Conservation (phyloP, 208 protist genomes). For the Phytomonas sp. region DNA sequence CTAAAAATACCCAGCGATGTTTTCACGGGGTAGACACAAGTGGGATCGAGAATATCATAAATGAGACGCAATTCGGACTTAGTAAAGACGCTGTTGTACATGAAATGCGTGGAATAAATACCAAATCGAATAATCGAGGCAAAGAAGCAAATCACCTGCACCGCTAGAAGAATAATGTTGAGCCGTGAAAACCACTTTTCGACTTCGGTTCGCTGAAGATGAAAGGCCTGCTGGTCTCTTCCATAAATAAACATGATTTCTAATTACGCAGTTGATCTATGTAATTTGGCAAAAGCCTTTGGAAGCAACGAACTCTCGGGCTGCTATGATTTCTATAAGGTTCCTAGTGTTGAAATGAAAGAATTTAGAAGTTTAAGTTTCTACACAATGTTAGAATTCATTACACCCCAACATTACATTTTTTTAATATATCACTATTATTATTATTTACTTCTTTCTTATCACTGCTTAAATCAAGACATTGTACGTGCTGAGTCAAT, state of each 20-base stretch:
- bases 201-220: conserved; percentile 41
- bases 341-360: not conserved
- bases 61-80: conserved; percentile 28
- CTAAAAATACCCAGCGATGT: conserved; percentile 39
- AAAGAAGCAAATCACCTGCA: conserved; percentile 65
- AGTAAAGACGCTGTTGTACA: conserved; percentile 60
- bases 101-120: conserved; percentile 28
- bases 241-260: conserved; percentile 71
- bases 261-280: not conserved
- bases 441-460: conserved; percentile 1
- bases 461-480: not conserved
- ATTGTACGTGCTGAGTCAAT: not conserved
- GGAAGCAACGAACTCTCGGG: not conserved
- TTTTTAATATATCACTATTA: not conserved
- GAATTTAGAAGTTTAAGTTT: not conserved
- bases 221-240: conserved; percentile 74
- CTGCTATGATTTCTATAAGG: not conserved
- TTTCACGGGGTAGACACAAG: conserved; percentile 32
- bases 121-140: conserved; percentile 40
- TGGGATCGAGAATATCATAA: conserved; percentile 15
- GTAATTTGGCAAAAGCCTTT: not conserved
- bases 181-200: conserved; percentile 63
- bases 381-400: not conserved
- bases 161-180: conserved; percentile 42
- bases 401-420: not conserved